A percentile compares a stretch with the other conserved stretches of the same genome.
phyloP scores from a whole-genome alignment of 1,284 basidiomycete genomes.

The Rugiboletus extremiorientalis region DNA sequence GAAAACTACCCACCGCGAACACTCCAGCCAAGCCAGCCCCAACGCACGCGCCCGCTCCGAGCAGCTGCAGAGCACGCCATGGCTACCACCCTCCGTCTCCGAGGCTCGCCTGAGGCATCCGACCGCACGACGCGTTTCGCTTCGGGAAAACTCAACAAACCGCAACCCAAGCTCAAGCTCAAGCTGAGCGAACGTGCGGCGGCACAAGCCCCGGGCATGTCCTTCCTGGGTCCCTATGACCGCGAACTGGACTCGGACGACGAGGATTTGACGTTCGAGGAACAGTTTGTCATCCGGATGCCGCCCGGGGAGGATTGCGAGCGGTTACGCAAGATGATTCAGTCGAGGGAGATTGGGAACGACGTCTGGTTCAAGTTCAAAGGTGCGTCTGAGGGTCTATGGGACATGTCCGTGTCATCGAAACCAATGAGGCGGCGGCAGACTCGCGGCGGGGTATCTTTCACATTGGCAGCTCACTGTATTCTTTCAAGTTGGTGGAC shows the following conservation, averaged over 20 bases:
- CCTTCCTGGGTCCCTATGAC: constrained; percentile 87
- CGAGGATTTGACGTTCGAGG: constrained; percentile 94
- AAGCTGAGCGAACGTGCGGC: constrained; percentile 81
- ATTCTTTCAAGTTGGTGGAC: constrained; percentile 94
- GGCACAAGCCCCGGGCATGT: constrained; percentile 73
- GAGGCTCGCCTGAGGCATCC: constrained; percentile 38
- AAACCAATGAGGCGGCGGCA: constrained; percentile 33
- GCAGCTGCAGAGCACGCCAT: constrained; percentile 40
- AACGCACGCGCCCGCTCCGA: constrained; percentile 35
- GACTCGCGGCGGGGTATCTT: constrained; percentile 93
- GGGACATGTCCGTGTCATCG: neutral
- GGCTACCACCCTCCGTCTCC: constrained; percentile 42
- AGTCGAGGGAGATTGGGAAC: constrained; percentile 72
- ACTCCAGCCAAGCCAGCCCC: constrained; percentile 9
- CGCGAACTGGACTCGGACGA: constrained; percentile 94
- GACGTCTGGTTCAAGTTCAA: constrained; percentile 99
- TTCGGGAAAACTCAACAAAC: constrained; percentile 42
- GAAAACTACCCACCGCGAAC: constrained; percentile 7
- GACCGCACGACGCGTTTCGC: constrained; percentile 53
- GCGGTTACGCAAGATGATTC: constrained; percentile 78
- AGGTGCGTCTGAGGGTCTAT: constrained; percentile 48
- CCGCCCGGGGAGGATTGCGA: constrained; percentile 83
- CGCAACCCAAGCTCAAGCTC: constrained; percentile 77
- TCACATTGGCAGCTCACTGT: constrained; percentile 80
- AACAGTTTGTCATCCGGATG: constrained; percentile 94